Percentiles rank a stretch among this genome's conserved stretches.
These are phyloP conservation scores for Diaporthe vexans DNA, from an alignment of 2,329 filamentous ascomycete species.

Conservation along the genomic window DNA sequence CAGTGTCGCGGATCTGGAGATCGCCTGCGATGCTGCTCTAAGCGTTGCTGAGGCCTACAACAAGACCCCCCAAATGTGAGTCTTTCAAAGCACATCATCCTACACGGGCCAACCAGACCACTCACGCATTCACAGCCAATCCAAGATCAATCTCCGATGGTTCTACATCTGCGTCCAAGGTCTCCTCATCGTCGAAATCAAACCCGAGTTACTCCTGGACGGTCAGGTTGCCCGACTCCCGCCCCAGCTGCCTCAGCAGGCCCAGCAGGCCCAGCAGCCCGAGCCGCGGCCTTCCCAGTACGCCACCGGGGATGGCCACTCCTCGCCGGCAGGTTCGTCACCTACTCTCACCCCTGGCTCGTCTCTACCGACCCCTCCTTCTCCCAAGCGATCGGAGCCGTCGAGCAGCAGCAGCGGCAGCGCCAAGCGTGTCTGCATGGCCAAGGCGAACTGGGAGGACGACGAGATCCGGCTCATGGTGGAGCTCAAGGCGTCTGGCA, in stretches of 20 bases:
- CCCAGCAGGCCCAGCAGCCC: too few species aligned
- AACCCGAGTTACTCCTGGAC: slow-evolving; percentile 8
- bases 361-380: too few species aligned
- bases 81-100: too few species aligned
- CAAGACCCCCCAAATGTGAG: background rate
- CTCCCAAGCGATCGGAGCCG: background rate
- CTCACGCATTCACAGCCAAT: background rate
- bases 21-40: slow-evolving; percentile 32
- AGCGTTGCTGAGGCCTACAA: slow-evolving; percentile 20
- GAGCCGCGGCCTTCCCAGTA: background rate
- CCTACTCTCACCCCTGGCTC: too few species aligned
- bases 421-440: background rate
- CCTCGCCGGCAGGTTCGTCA: background rate
- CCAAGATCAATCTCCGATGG: slow-evolving; percentile 3
- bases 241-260: background rate
- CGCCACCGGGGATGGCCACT: background rate
- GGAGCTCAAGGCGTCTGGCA: slow-evolving; percentile 14
- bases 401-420: background rate
- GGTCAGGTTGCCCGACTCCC: background rate
- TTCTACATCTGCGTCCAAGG: slow-evolving; percentile 29
- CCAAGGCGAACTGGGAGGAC: slow-evolving; percentile 18
- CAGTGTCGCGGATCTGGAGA: slow-evolving; percentile 26
- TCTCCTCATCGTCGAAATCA: background rate
- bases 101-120: rapidly evolving
- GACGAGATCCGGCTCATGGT: slow-evolving; percentile 31